Evolutionary conservation across 352 stramenopile species (phyloP).

Genomic region (Globisporangium megalacanthum): DNA sequence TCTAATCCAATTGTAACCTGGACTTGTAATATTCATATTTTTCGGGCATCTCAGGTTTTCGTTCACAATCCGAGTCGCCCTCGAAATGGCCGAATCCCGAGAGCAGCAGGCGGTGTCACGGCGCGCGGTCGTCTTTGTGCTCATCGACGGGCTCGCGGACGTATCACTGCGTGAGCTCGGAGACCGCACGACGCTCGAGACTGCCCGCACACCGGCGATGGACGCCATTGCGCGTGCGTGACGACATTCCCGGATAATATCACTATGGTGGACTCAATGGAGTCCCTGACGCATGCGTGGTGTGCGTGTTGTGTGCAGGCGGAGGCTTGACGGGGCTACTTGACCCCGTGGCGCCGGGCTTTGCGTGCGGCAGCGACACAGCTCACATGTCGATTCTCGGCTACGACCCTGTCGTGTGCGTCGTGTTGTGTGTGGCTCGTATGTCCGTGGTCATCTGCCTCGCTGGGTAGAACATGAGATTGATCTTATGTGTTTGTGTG

Average conservation of each 20-base stretch:
- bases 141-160: conserved; percentile 83
- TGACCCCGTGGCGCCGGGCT: conserved; percentile 80
- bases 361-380: conserved; percentile 82
- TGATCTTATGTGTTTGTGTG: neutral
- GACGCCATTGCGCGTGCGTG: conserved; percentile 72
- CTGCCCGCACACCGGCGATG: conserved; percentile 72
- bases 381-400: conserved; percentile 89
- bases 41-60: neutral
- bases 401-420: conserved; percentile 79
- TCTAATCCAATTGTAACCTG: no score
- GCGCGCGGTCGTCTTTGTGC: conserved; percentile 73
- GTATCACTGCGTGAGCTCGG: conserved; percentile 56
- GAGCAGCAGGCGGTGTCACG: conserved; percentile 6
- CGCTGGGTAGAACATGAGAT: neutral
- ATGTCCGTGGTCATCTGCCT: no score
- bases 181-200: conserved; percentile 57
- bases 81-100: neutral
- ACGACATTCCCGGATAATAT: neutral
- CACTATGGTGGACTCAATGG: neutral
- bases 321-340: conserved; percentile 78
- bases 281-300: conserved; percentile 1
- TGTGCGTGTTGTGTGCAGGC: conserved; percentile 19
- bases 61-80: neutral
- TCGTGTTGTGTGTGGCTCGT: neutral
- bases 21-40: neutral